Conservation (phyloP, 1,139 yeast genomes). For the Blastobotrys persicus region DNA sequence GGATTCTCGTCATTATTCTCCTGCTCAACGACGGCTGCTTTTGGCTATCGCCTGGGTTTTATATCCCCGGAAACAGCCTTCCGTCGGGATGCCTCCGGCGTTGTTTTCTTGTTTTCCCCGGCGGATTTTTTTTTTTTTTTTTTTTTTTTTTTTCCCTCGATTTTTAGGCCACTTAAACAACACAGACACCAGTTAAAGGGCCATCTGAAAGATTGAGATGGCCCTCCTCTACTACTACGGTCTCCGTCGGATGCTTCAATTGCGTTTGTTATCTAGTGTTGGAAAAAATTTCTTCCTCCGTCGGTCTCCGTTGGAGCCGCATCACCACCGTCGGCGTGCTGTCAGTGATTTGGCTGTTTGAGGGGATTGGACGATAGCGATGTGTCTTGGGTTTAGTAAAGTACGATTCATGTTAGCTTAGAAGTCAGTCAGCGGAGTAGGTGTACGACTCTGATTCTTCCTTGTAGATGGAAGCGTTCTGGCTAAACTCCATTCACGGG, state of each 20-base stretch:
- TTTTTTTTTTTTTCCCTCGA: too few relatives aligned
- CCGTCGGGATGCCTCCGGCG: conserved; percentile 2
- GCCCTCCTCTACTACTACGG: background rate
- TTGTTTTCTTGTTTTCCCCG: background rate
- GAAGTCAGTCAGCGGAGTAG: too few relatives aligned
- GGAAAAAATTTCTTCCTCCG: background rate
- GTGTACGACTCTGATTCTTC: too few relatives aligned
- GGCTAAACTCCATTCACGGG: too few relatives aligned
- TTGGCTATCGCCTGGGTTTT: background rate
- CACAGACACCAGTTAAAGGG: too few relatives aligned
- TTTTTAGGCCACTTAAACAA: too few relatives aligned
- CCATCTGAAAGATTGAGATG: too few relatives aligned
- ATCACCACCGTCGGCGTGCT: background rate
- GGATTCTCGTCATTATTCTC: conserved; percentile 18
- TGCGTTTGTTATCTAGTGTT: background rate
- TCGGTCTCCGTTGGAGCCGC: background rate
- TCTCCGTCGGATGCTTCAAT: background rate
- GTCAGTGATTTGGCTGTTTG: too few relatives aligned
- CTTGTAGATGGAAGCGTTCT: too few relatives aligned
- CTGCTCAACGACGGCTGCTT: background rate
- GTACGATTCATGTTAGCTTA: too few relatives aligned
- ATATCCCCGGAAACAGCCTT: background rate
- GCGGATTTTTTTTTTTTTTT: background rate
- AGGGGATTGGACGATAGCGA: too few relatives aligned
- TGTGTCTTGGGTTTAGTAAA: too few relatives aligned